Base-by-base conservation (phyloP, 2,329 filamentous ascomycete species). In the Cercospora citrullina region DNA sequence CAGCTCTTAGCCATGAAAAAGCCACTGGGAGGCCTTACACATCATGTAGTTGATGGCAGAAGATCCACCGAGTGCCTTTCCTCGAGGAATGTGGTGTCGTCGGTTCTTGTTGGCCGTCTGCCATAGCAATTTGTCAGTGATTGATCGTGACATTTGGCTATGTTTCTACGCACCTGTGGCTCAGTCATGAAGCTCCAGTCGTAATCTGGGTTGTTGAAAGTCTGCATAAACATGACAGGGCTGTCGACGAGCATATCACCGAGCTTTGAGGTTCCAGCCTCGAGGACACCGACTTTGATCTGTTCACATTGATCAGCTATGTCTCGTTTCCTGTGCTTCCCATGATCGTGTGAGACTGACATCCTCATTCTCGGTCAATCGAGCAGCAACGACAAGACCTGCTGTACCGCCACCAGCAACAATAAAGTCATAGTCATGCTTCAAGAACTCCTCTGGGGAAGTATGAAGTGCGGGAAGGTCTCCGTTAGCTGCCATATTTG, bases 31-130 rank as follows among this genome's bases (percentile, higher is more conserved):
- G 18, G 14, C 30, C 60, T 6, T 62, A 62, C 60, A 74, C 73
- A 74, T 74, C 73, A 73, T 73, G 64, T 73, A 74, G 65, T 82
- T 82, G 59, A 82, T 80, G 1, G 77, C 78, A n/a, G 75, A 78
- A 48, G 75, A 77, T 12, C 81, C 81, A 30, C 80, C 81, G 1
- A 82, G 72, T 0, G 76, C 76, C 55, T 79, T 79, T 2, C 80
- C 81, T 21, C 73, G 68, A 23, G 73, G 73, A 18, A 74, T 73
- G 63, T 74, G 73, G 28, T 74, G 71, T 45, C 69, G 57, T 63
- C 71, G 69, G 42, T 64, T 64, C 60, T 71, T 69, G 63, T 72
- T 72, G 61, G 64, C 48, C 42, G 63, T 67, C 69, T 72, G 4
- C 14, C n/a, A 39, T 51, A 9, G 5, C 4, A 16, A 7, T 7